Conservation (phyloP, 2,329 filamentous ascomycete genomes). For the Plenodomus biglobosus region DNA sequence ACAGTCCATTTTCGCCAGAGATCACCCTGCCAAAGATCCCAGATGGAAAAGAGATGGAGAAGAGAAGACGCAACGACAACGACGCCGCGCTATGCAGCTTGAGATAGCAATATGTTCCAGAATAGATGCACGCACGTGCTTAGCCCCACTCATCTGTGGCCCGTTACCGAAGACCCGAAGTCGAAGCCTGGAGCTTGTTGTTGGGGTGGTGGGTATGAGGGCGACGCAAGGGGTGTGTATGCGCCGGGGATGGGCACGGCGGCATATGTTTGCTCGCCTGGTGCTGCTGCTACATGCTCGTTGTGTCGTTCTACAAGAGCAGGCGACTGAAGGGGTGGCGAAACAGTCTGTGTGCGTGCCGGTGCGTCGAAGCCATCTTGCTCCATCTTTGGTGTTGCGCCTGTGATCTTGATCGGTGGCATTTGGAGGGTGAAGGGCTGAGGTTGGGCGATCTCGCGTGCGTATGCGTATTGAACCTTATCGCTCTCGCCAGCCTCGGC, state of each 20-base stretch:
- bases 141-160: constrained; percentile 18
- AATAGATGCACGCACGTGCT: not conserved
- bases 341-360: constrained; percentile 41
- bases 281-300: constrained; percentile 68
- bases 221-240: constrained; percentile 59
- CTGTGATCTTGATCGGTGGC: constrained; percentile 76
- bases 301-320: constrained; percentile 53
- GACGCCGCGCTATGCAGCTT: not conserved
- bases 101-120: not conserved
- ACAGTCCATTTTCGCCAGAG: not conserved
- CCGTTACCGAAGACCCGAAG: constrained; percentile 39
- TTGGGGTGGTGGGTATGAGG: constrained; percentile 43
- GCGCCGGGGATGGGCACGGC: constrained; percentile 86
- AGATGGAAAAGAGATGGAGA: constrained; percentile 1
- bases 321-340: constrained; percentile 37
- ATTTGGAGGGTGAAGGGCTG: constrained; percentile 83
- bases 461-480: constrained; percentile 42
- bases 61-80: constrained; percentile 2
- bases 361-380: constrained; percentile 62
- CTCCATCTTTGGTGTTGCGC: constrained; percentile 70
- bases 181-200: constrained; percentile 38
- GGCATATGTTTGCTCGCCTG: constrained; percentile 82
- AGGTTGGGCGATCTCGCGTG: constrained; percentile 50
- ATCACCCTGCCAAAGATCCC: not conserved
- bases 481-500: constrained; percentile 56